Base-by-base conservation (phyloP, 192 early-diverging fungal species). In the Gryganskiella cystojenkinii region DNA sequence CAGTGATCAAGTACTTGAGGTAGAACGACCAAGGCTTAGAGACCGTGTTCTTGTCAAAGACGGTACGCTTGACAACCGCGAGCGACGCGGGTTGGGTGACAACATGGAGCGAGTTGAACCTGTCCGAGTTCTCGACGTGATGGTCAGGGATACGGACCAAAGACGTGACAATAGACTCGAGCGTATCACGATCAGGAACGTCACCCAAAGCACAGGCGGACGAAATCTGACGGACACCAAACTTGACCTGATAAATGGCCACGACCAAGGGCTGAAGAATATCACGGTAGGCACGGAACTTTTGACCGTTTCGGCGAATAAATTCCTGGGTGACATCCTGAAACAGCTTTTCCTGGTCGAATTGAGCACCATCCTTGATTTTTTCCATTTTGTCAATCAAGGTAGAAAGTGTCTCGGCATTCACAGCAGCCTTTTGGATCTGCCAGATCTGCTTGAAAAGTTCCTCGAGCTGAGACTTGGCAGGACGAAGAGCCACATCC, bases 221-320 rank as follows among this genome's bases (percentile, higher is more conserved):
- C 9, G 85, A 67, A 33, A 90, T 61, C 45, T 92, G 50, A 15
- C 89, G 70, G n/a, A 95, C 44, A 37, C 93, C 94, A 67, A 87
- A 91, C 73, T 93, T 91, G 64, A 95, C 67, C 62, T 93, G 90
- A 64, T 91, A 87, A 2, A 95, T 72, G 13, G 89, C 85, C n/a
- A 91, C 72, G 28, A 85, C 70, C 27, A 93, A 31, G 4, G 93
- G 93, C 22, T 92, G 89, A 1, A 92, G 64, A 50, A 96, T 83
- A 81, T 96, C 95, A 20, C 83, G 80, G 74, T 94, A 96, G 14
- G 87, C 66, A 1, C 87, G 87, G 78, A 91, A 96, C 64, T 92
- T 92, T 24, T 78, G 59, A 30, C 86, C 79, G 31, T 93, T 71
- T 22, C 90, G 74, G 49, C 85, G 81, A 50, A 93, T 83, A 56